phyloP scores from a whole-genome alignment of 768 basidiomycete genomes.

The Rhizopogon vinicolor region DNA sequence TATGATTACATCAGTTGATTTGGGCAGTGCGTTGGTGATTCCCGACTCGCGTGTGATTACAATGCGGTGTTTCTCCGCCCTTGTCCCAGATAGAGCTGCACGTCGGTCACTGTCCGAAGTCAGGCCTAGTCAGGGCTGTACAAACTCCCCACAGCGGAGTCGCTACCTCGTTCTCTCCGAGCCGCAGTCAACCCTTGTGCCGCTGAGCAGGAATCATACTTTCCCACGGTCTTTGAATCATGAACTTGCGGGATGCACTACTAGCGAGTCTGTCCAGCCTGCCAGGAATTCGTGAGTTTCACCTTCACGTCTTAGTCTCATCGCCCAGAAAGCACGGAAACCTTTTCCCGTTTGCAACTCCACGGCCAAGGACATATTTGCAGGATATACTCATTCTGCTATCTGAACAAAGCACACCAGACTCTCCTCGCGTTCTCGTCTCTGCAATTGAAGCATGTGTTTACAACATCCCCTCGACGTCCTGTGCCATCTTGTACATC shows the following conservation, averaged over 20 bases:
- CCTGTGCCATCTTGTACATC: slow-evolving; percentile 75
- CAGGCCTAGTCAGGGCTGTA: too few species aligned
- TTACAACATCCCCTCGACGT: slow-evolving; percentile 69
- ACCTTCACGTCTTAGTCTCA: slow-evolving; percentile 71
- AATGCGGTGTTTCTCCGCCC: not conserved
- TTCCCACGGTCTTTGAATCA: slow-evolving; percentile 23
- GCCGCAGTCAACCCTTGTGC: not conserved
- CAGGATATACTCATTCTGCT: slow-evolving; percentile 78
- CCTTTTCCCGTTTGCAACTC: slow-evolving; percentile 72
- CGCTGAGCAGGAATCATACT: slow-evolving; percentile 1
- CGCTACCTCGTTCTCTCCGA: too few species aligned
- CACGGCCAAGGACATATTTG: slow-evolving; percentile 59
- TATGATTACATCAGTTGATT: not conserved
- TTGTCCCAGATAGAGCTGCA: too few species aligned
- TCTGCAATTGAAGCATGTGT: slow-evolving; percentile 76
- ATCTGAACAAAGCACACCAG: slow-evolving; percentile 51
- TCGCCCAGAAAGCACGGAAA: slow-evolving; percentile 60
- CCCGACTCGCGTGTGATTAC: not conserved
- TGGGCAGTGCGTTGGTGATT: not conserved
- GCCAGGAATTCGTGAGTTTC: slow-evolving; percentile 67
- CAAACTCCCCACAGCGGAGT: not conserved
- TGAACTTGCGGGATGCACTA: slow-evolving; percentile 58
- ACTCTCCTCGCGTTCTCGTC: slow-evolving; percentile 57
- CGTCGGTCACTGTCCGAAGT: too few species aligned
- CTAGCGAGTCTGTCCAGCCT: slow-evolving; percentile 49